Conservation (phyloP, 2,329 filamentous ascomycete species). For the Fusarium verticillioides region DNA sequence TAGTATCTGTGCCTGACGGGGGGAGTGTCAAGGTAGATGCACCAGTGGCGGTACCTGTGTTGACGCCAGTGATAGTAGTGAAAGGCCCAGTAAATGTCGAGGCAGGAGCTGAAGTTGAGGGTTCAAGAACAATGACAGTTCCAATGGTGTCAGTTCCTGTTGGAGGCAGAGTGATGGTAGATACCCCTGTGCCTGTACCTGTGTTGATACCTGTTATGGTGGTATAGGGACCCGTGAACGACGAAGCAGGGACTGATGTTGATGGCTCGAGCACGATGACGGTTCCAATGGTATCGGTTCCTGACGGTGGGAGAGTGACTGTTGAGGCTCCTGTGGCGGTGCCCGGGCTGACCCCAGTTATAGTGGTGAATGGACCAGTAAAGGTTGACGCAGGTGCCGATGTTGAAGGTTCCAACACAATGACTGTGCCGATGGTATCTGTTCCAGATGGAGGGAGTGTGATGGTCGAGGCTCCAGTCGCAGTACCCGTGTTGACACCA, state of each 20-base stretch:
- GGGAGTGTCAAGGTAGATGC: background rate
- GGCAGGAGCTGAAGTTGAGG: background rate
- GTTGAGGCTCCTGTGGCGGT: background rate
- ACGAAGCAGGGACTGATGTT: background rate
- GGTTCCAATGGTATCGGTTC: background rate
- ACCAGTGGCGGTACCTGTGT: background rate
- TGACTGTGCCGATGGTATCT: background rate
- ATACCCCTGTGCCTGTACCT: background rate
- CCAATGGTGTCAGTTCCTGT: background rate
- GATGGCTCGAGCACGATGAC: background rate
- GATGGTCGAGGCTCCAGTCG: too few species aligned
- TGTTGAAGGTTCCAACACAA: background rate
- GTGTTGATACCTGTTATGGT: background rate
- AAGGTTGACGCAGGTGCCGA: background rate
- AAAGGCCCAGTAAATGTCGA: background rate
- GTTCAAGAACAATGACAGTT: background rate
- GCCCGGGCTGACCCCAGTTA: background rate
- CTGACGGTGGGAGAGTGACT: background rate
- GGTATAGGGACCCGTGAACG: background rate
- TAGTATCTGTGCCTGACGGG: background rate
- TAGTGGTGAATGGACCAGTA: background rate
- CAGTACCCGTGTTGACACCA: too few species aligned
- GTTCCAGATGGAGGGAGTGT: too few species aligned
- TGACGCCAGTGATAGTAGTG: background rate
- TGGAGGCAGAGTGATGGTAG: background rate